Evolutionary conservation across 208 protist species (phyloP), one percentile per base, ranked within the genome.

Genomic region (Paratrypanosoma confusum): DNA sequence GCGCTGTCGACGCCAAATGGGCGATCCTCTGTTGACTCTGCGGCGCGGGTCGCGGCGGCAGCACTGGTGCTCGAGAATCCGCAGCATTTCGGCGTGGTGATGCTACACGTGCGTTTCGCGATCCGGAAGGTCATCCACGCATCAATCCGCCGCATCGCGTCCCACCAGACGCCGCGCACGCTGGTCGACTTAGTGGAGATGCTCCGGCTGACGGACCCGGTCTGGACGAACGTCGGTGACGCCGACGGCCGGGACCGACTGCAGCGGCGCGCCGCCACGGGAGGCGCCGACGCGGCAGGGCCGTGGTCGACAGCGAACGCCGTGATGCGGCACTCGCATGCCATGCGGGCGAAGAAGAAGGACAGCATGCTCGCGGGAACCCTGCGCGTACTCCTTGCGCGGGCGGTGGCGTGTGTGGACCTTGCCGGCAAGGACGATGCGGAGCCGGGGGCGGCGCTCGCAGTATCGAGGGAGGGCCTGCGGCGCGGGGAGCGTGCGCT

Each of bases 101-200:
- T 92, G 39, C 72, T 92, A 45, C 83, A 92, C 44, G 40, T 89
- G 11, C 65, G 67, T 18, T 92, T 81, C 65, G 83, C 83, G 2
- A 61, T 92, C 24, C 67, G 74, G 37, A 92, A 92, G 43, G 63
- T 88, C 16, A 66, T 92, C 22, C 83, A 92, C 55, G 67, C 65
- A 11, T 74, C 70, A 1, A 57, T 86, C 50, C 82, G 82, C 1
- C 74, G 73, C 1, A 56, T 81, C 24, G 64, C 66, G 8, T 46
- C 60, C 17, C 65, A 81, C 32, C 72, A 82, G 25, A 55, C 53
- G 13, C 65, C 82, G 6, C 62, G 49, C 35, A 50, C 57, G 36
- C 54, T 88, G 29, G 69, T 62, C 1, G 75, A 77, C 31, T 81
- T 86, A 65, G 50, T 69, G 27, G 65, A 69, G 38, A 71, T 81